Base-by-base conservation (phyloP, 345 rosid genomes). In the Noccaea bulbosa region DNA sequence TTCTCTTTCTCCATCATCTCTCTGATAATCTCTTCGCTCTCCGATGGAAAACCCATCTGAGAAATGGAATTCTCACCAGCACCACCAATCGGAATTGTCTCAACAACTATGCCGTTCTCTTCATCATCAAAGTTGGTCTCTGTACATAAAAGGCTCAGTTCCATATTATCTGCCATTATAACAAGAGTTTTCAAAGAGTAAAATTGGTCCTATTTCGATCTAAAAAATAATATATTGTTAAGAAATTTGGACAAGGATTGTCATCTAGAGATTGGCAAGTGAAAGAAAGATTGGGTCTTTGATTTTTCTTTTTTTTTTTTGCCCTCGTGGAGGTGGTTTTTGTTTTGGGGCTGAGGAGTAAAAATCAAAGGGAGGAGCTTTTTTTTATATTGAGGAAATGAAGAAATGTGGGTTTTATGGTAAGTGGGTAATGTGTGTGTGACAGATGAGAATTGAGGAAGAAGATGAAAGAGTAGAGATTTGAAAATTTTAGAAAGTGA, bases 1-100 rank as follows among this genome's bases (percentile, higher is more conserved):
- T 60, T 45, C 82, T 89, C 87, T 68, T 79, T 87, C 79, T 71
- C 87, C 39, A 83, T 72, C 92, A 89, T 83, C 80, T 82, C 81
- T 57, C 32, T 67, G 78, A 87, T 50, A 34, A 72, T 73, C 81
- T 85, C 86, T n/a, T 86, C 87, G 67, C 71, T 80, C 53, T 70
- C 87, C 62, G 79, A 62, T 61, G 77, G 72, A 34, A 75, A 79
- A 79, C 71, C 82, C 81, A 79, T 77, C 69, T 72, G 73, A 56
- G 67, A 65, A 52, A 49, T 49, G 56, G 81, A 69, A 54, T 75
- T 67, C 64, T 61, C 78, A 49, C 40, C 51, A 33, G 8, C 39
- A 62, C 34, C 45, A 67, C 34, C 45, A 67, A 63, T 34, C 34
- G 78, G 55, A 72, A 56, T 63, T 73, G 69, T 47, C 34, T 70